Evolutionary conservation across 2,329 filamentous ascomycete species (phyloP).

Genomic region (Fusarium ramigenum): DNA sequence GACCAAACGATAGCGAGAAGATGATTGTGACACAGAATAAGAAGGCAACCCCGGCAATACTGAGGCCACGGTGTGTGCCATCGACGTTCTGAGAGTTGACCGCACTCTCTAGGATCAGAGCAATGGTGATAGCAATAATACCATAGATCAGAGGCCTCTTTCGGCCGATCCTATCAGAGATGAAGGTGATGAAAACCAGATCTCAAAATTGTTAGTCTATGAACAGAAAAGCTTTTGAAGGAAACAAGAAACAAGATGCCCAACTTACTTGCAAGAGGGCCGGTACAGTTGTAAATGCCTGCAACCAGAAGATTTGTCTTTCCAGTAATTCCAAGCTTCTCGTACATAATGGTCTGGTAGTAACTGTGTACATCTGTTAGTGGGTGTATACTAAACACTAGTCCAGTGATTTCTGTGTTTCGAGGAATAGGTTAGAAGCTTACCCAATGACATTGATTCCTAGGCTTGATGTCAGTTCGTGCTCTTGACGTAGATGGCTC

Average conservation of each 20-base stretch:
- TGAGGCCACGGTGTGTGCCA: constrained; percentile 52
- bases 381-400: too few species aligned
- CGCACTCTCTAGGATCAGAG: constrained; percentile 65
- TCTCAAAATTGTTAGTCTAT: constrained; percentile 44
- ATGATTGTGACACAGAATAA: constrained; percentile 63
- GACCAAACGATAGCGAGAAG: constrained; percentile 63
- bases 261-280: constrained; percentile 58
- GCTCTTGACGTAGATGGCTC: background rate
- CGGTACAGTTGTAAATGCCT: constrained; percentile 69
- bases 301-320: constrained; percentile 63
- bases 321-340: constrained; percentile 59
- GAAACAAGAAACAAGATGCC: too few species aligned
- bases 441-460: constrained; percentile 62
- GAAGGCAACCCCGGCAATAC: constrained; percentile 68
- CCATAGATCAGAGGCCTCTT: constrained; percentile 73
- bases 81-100: constrained; percentile 61
- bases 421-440: background rate
- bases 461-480: background rate
- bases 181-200: constrained; percentile 64
- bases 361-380: constrained; percentile 34
- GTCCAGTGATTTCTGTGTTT: background rate
- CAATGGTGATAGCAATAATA: constrained; percentile 64
- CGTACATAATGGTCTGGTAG: constrained; percentile 64
- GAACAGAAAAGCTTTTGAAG: background rate
- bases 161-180: constrained; percentile 69